A percentile compares a stretch with the other conserved stretches of the same genome.
Conservation (phyloP, 164 flowering plant species). For the Piper betle region DNA sequence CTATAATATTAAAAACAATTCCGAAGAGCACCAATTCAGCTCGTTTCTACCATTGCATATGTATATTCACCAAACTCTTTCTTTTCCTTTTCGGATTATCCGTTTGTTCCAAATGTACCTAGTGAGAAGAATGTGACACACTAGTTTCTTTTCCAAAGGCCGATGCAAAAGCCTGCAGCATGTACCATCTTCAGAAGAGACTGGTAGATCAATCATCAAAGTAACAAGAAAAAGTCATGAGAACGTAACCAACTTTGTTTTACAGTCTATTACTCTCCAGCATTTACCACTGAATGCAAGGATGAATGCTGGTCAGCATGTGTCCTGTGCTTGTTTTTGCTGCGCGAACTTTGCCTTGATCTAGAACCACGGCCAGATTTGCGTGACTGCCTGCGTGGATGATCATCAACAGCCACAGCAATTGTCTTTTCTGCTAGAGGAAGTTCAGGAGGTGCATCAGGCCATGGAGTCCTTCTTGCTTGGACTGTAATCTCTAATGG, state of each 20-base stretch:
- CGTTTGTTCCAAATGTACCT: background rate
- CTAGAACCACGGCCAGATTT: slow-evolving; percentile 30
- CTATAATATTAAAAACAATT: background rate
- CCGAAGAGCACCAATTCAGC: background rate
- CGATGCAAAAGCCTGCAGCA: background rate
- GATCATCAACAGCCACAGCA: slow-evolving; percentile 20
- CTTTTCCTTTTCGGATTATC: background rate
- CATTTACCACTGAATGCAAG: slow-evolving; percentile 8
- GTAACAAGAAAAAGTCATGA: background rate
- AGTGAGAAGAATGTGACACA: background rate
- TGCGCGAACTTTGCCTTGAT: slow-evolving; percentile 43
- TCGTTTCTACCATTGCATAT: background rate
- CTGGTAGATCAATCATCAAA: too few relatives aligned
- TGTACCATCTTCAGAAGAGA: too few relatives aligned
- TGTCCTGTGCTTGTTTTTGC: slow-evolving; percentile 55
- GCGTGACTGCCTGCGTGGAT: slow-evolving; percentile 25
- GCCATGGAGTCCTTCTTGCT: slow-evolving; percentile 95
- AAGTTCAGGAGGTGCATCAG: slow-evolving; percentile 87
- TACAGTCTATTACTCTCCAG: slow-evolving; percentile 12
- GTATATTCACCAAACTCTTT: background rate
- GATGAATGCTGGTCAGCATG: slow-evolving; percentile 31
- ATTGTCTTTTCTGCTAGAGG: slow-evolving; percentile 28
- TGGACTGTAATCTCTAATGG: slow-evolving; percentile 87
- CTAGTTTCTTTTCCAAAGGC: background rate
- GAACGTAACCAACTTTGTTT: background rate